Conservation (phyloP, 2,329 filamentous ascomycete species). For the Diplodia intermedia region DNA sequence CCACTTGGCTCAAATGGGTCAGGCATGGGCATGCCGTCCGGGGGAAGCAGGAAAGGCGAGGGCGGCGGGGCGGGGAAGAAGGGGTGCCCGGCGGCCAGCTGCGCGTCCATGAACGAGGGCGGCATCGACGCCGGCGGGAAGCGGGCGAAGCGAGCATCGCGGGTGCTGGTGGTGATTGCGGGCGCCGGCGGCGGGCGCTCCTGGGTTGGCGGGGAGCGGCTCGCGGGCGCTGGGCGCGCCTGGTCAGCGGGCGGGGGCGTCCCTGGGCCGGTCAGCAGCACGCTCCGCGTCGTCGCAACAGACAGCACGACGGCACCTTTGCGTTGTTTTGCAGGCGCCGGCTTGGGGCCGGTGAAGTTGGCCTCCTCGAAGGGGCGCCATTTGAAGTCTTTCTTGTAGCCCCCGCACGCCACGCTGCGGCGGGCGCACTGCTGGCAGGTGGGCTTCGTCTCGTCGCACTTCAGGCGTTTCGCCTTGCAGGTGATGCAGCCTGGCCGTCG, state of each 20-base stretch:
- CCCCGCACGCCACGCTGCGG: conserved; percentile 70
- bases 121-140: conserved; percentile 6
- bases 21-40: conserved; percentile 40
- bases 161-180: conserved; percentile 10
- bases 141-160: conserved; percentile 20
- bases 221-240: conserved; percentile 4
- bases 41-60: conserved; percentile 39
- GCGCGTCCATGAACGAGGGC: conserved; percentile 26
- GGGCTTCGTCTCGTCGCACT: conserved; percentile 76
- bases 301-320: conserved; percentile 25
- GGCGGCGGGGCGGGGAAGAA: conserved; percentile 33
- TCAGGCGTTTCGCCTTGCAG: conserved; percentile 75
- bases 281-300: background rate
- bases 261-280: conserved; percentile 33
- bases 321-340: conserved; percentile 34
- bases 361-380: conserved; percentile 74
- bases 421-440: conserved; percentile 70
- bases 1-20: conserved; percentile 45
- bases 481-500: conserved; percentile 68
- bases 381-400: conserved; percentile 79
- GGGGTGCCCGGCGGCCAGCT: conserved; percentile 33
- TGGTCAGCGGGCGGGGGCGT: conserved; percentile 32
- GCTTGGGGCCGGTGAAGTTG: conserved; percentile 57
- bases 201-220: conserved; percentile 24
- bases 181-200: conserved; percentile 14